phyloP scores from a whole-genome alignment of 768 basidiomycete species.

The Phylloporus rhodoxanthus region DNA sequence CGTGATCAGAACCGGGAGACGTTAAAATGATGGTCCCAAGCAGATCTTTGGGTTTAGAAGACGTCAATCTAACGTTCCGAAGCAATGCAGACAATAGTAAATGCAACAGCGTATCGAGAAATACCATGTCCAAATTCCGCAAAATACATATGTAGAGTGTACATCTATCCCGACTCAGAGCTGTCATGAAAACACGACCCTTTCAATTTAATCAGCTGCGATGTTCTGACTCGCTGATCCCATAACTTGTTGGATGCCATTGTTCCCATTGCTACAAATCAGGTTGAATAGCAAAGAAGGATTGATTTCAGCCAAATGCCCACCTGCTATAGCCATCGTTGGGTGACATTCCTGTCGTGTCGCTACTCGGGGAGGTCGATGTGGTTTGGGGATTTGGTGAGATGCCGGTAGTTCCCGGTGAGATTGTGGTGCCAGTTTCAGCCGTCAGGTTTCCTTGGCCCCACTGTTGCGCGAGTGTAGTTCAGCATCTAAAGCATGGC shows the following conservation, averaged over 20 bases:
- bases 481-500: slow-evolving; percentile 7
- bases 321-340: slow-evolving; percentile 57
- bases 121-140: not conserved
- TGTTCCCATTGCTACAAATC: slow-evolving; percentile 23
- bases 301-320: slow-evolving; percentile 6
- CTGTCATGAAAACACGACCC: not conserved
- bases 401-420: slow-evolving; percentile 24
- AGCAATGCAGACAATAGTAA: not conserved
- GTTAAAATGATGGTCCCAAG: too few relatives aligned
- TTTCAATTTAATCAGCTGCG: slow-evolving; percentile 27
- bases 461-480: slow-evolving; percentile 38
- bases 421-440: slow-evolving; percentile 42
- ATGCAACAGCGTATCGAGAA: not conserved
- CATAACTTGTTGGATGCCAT: slow-evolving; percentile 30
- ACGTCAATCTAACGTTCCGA: too few relatives aligned
- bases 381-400: slow-evolving; percentile 31
- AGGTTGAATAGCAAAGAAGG: not conserved
- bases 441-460: slow-evolving; percentile 47
- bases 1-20: slow-evolving; percentile 8
- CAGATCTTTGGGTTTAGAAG: too few relatives aligned
- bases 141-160: not conserved
- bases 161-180: not conserved
- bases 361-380: slow-evolving; percentile 23
- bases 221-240: slow-evolving; percentile 33
- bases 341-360: slow-evolving; percentile 48